Percentiles rank a stretch among this genome's conserved stretches.
These are phyloP conservation scores for Nasturtium officinale DNA, from an alignment of 345 rosid genomes.

Conservation along the genomic window DNA sequence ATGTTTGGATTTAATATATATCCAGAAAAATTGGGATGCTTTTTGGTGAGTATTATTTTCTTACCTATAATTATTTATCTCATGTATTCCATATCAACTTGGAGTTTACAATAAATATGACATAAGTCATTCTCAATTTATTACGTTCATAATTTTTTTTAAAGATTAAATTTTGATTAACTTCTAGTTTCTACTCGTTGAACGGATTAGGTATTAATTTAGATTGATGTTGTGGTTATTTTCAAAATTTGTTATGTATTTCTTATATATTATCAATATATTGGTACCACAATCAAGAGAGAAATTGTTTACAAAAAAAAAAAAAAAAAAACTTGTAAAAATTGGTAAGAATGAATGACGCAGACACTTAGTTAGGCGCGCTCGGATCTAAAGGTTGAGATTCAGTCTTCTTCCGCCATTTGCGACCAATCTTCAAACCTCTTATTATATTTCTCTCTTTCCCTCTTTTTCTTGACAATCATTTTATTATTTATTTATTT, in stretches of 20 bases:
- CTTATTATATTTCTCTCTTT: slow-evolving; percentile 33
- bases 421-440: slow-evolving; percentile 40
- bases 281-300: too few species aligned
- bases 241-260: too few species aligned
- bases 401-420: slow-evolving; percentile 56
- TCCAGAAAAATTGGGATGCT: slow-evolving; percentile 2
- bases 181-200: too few species aligned
- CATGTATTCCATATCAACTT: not conserved
- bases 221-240: too few species aligned
- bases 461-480: slow-evolving; percentile 14
- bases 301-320: too few species aligned
- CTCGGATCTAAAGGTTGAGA: slow-evolving; percentile 55
- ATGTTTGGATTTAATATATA: not conserved
- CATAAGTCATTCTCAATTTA: too few species aligned
- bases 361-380: slow-evolving; percentile 31
- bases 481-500: slow-evolving; percentile 5
- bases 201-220: too few species aligned
- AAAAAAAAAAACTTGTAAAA: too few species aligned
- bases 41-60: not conserved
- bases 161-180: too few species aligned
- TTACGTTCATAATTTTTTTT: too few species aligned
- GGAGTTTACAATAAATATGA: not conserved
- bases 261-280: too few species aligned
- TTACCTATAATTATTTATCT: not conserved
- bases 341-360: slow-evolving; percentile 11